Base-by-base conservation (phyloP, 768 basidiomycete species). In the Mycena amicta region DNA sequence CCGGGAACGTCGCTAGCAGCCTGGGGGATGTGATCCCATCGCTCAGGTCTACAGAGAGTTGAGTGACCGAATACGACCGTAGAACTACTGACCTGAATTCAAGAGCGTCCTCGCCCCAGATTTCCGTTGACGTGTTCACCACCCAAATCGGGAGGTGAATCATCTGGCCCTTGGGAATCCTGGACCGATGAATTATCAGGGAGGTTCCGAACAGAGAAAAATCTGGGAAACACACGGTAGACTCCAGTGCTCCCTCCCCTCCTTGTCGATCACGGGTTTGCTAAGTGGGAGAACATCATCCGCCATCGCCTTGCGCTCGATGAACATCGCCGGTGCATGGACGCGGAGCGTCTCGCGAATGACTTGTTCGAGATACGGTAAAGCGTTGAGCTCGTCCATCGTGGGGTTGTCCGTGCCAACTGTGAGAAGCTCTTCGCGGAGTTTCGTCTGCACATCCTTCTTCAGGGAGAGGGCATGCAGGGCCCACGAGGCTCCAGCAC, bases 31-130 rank as follows among this genome's bases (percentile, higher is more conserved):
- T 52, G 33, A 3, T 59, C 57, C 57, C 57, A 59, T 20, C 57
- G 57, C 25, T 53, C 57, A 15, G 57, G 57, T 72, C 16, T 71
- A 26, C 47, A 28, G 50, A n/a, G n/a, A 39, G n/a, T 49, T 1
- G 16, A 6, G 4, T 28, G 20, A 55, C 1, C 43, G 8, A 1
- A 8, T 11, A 23, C 31, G 23, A 33, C 20, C 22, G 22, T 30
- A 22, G 33, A 18, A 37, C 8, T 18, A 45, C 56, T 26, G n/a
- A 57, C 56, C 23, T 50, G 50, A 57, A 57, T 18, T 56, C 47
- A 15, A 26, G 8, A 0, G 85, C 82, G 65, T 90, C 87, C 13
- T 80, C 74, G 11, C 88, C 88, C 87, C 87, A 89, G 0, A 88
- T 66, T 5, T 67, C 71, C 59, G 77, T 76, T 11, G 77, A 75